Percentiles rank a stretch among this genome's conserved stretches.
Evolutionary conservation across 2,329 filamentous ascomycete genomes (phyloP).

Genomic region (Conoideocrella luteorostrata): DNA sequence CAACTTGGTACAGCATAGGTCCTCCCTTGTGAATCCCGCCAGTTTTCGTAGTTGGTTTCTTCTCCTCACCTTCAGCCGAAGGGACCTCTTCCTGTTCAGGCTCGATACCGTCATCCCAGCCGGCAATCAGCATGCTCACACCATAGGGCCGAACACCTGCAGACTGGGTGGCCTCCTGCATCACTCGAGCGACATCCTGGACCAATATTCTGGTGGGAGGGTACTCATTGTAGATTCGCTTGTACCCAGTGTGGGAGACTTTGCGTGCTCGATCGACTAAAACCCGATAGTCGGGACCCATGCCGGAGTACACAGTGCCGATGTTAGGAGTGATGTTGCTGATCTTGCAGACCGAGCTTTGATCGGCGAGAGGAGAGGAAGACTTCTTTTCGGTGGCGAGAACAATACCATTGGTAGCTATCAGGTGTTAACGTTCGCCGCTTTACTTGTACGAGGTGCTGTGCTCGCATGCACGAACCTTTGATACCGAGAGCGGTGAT

Average conservation of each 20-base stretch:
- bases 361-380: conserved; percentile 92
- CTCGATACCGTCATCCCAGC: conserved; percentile 95
- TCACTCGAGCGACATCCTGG: conserved; percentile 93
- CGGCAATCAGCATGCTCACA: conserved; percentile 89
- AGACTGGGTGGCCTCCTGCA: conserved; percentile 98
- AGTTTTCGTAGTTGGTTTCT: conserved; percentile 76
- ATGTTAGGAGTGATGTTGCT: conserved; percentile 98
- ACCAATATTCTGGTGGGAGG: conserved; percentile 99
- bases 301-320: conserved; percentile 98
- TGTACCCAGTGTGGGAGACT: conserved; percentile 96
- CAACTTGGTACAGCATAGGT: conserved; percentile 96
- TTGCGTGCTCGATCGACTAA: conserved; percentile 97
- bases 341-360: conserved; percentile 92
- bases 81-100: conserved; percentile 66
- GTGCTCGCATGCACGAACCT: conserved; percentile 47
- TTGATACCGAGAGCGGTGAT: conserved; percentile 98
- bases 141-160: conserved; percentile 96
- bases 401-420: conserved; percentile 97
- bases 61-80: conserved; percentile 58
- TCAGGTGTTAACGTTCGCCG: conserved; percentile 14
- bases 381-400: conserved; percentile 99
- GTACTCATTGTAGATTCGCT: conserved; percentile 99
- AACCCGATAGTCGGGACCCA: conserved; percentile 97
- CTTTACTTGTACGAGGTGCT: background rate
- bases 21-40: conserved; percentile 93